Evolutionary conservation across 2,329 filamentous ascomycete species (phyloP), one percentile per base, ranked within the genome.

Genomic region (Knufia petricola): DNA sequence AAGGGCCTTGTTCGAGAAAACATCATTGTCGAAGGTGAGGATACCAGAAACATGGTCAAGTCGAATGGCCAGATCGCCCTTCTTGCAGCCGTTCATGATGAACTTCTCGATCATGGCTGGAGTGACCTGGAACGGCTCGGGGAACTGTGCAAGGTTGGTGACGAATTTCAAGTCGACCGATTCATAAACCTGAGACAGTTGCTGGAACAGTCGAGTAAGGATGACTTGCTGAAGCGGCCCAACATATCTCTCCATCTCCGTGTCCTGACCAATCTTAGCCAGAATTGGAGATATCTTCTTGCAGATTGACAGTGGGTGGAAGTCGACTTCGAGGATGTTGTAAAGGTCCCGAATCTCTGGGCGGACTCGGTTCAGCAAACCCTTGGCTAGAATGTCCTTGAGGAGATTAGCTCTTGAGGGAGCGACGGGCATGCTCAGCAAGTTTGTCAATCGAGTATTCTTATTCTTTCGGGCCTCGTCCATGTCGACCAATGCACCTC

Each of bases 41-140:
- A 95, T 86, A 52, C 92, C 88, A 47, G 89, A 90, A 53, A 88
- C 88, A 65, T 98, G 92, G 64, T 96, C 87, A 69, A 96, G 87
- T 53, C 92, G 88, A 60, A 98, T 94, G 47, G 92, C 85, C 39
- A 98, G 78, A 61, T 98, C 92, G 50, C 92, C 92, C 79, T 98
- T 98, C 81, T 98, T 98, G 79, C 94, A 96, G 55, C 92, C 92
- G 69, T 98, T 98, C 92, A 98, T 98, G 76, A 98, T 96, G 76
- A 98, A 98, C 74, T 96, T 98, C 76, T 98, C 92, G 58, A 98
- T 94, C 53, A 87, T 94, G 57, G 84, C 81, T 47, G 85, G 82
- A 55, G 79, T 85, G 58, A 96, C 88, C 70, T 95, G 85, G 78
- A 94, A 96, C 36, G 92, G 87, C 65, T 94, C 89, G 8, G 92